Base-by-base conservation (phyloP, 352 stramenopile genomes). In the Globisporangium rhizosaccharum region DNA sequence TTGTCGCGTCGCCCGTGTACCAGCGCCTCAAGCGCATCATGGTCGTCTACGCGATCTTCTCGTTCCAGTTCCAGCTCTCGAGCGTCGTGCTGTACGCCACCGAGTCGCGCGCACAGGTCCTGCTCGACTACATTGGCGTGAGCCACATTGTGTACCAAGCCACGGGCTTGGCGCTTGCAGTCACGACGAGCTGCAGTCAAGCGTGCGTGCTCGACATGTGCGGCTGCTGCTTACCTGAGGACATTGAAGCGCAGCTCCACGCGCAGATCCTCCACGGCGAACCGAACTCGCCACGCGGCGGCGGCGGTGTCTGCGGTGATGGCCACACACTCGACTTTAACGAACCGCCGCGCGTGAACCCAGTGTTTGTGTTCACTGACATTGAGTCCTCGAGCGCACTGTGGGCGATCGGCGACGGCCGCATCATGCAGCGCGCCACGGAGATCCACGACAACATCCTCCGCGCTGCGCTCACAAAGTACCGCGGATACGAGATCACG, bases 341-440 rank as follows among this genome's bases (percentile, higher is more conserved):
- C 53, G 45, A 46, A 2, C 56, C 74, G 11, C 73, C 74, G 18
- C 59, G 63, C n/a, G 60, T 59, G n/a, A 72, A 82, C 20, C 78
- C 76, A 5, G 73, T 88, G 37, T 87, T 88, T 46, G 74, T 88
- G 26, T 83, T 78, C 74, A 88, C 78, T 14, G 78, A 88, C 62
- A 85, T 85, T 52, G 76, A 88, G 56, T 71, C 73, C 12, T 88
- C 78, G 20, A 87, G 62, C 12, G 56, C 65, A 49, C 62, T 87
- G 3, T 86, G 78, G 78, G 45, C 56, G 0, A 45, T 78, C 20
- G 53, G 70, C n/a, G 66, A 82, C 25, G 68, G 65, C 2, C 33
- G 51, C 2, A 62, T 79, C 39, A 86, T 88, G 72, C 44, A 66
- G 41, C 68, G 58, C 14, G 78, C 78, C 11, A 75, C 80, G 26